Base-by-base conservation (phyloP, 805 yeast genomes). In the Teunomyces tritomae region DNA sequence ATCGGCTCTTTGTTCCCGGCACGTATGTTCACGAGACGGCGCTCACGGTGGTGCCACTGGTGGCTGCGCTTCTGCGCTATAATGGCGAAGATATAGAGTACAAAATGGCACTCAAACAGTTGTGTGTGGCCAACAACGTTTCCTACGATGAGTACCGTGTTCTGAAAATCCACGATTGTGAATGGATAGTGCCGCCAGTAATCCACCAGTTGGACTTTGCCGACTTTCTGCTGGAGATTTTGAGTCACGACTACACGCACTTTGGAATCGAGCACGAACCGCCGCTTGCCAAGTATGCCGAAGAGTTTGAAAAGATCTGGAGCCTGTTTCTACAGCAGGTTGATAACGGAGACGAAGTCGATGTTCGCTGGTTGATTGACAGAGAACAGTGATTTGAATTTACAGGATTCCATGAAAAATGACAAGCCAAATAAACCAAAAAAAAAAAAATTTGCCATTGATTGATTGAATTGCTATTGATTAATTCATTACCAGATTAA, bases 171-270 rank as follows among this genome's bases (percentile, higher is more conserved):
- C 11, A 26, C 40, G 40, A 26, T 27, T 10, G 35, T 27, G 30
- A 26, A 11, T 37, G 40, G 45, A 37, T 20, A 27, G 42, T 29
- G 41, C 17, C 40, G 4, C 40, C 40, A 10, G 40, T 37, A n/a
- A 53, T 55, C 32, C 50, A 53, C 39, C 54, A 53, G 32, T 33
- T 46, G 13, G 58, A 55, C 39, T 55, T 49, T 39, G 11, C 28
- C 11, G 54, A 53, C 42, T 55, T 39, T 36, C 26, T 33, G 39
- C 58, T 55, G 58, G 36, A 28, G 29, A 29, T 27, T 13, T 29
- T 43, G 32, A 20, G 9, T 17, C 36, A 34, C 32, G 36, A 30
- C 27, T 24, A 24, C 14, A 1, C 9, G 17, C 24, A 27, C 9
- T 37, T 11, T 28, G 40, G 27, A 3, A 20, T 37, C 7, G 40